Evolutionary conservation across 2,329 filamentous ascomycete genomes (phyloP).

Genomic region (Xylariales sp.): DNA sequence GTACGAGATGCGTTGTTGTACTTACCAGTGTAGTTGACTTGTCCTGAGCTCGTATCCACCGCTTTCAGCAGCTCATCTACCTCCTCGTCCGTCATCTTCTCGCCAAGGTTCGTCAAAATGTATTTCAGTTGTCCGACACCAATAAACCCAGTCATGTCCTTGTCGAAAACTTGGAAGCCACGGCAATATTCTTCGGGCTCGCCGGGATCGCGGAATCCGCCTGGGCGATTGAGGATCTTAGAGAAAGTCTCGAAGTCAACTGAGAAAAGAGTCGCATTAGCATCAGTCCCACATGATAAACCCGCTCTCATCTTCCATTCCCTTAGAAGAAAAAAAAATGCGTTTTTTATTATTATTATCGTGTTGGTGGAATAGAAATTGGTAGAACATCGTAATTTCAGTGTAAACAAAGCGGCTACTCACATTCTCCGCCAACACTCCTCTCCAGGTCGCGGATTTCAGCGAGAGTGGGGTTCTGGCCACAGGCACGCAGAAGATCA

Average conservation of each 20-base stretch:
- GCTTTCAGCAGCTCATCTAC: constrained; percentile 99
- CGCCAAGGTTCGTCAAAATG: constrained; percentile 95
- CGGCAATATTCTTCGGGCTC: constrained; percentile 98
- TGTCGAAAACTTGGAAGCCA: constrained; percentile 99
- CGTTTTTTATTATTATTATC: no score
- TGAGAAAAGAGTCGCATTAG: constrained; percentile 53
- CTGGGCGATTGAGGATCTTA: constrained; percentile 95
- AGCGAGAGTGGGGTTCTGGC: constrained; percentile 94
- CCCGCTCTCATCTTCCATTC: background rate
- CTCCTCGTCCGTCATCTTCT: constrained; percentile 99
- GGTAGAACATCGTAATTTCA: background rate
- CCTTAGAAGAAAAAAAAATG: background rate
- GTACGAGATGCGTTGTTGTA: background rate
- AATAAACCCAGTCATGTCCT: constrained; percentile 98
- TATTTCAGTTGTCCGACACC: constrained; percentile 98
- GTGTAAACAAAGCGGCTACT: constrained; percentile 56
- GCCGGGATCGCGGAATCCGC: constrained; percentile 97
- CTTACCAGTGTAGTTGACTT: constrained; percentile 97
- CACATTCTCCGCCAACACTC: constrained; percentile 89
- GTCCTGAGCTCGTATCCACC: constrained; percentile 93
- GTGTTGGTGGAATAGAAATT: background rate
- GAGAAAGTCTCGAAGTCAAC: constrained; percentile 98
- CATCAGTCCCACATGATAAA: background rate
- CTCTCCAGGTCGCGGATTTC: constrained; percentile 96
- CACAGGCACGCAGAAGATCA: constrained; percentile 94